Conservation (phyloP, 83 land plant genomes). For the Picea abies region DNA sequence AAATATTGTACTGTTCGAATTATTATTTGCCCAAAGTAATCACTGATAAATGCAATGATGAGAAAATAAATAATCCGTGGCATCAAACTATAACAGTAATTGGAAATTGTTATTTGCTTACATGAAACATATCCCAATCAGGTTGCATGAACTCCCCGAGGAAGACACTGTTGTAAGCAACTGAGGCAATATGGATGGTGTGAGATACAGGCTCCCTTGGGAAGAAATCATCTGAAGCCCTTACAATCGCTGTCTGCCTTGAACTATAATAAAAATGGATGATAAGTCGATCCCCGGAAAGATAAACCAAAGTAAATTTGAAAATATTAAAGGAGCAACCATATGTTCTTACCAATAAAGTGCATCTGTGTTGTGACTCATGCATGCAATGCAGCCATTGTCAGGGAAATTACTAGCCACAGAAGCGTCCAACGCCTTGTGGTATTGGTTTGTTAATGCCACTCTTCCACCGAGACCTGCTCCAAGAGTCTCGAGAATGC, state of each 20-base stretch:
- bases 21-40: neutral
- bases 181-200: conserved; percentile 46
- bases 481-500: conserved; percentile 49
- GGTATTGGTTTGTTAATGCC: conserved; percentile 26
- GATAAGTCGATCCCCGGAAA: no score
- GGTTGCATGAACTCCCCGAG: conserved; percentile 55
- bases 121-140: conserved; percentile 66
- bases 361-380: conserved; percentile 49
- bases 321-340: no score
- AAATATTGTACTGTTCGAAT: neutral
- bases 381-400: conserved; percentile 56
- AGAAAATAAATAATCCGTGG: neutral
- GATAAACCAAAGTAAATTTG: neutral
- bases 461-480: conserved; percentile 52
- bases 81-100: neutral
- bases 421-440: conserved; percentile 44
- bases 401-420: conserved; percentile 47
- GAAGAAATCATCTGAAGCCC: conserved; percentile 58
- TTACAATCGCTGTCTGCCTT: conserved; percentile 38
- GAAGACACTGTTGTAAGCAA: conserved; percentile 45
- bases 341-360: conserved; percentile 30
- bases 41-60: no score
- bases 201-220: conserved; percentile 50
- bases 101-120: neutral
- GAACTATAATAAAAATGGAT: conserved; percentile 27